phyloP scores from a whole-genome alignment of 176 grass and related monocot species.

The Tillandsia fasciculata region DNA sequence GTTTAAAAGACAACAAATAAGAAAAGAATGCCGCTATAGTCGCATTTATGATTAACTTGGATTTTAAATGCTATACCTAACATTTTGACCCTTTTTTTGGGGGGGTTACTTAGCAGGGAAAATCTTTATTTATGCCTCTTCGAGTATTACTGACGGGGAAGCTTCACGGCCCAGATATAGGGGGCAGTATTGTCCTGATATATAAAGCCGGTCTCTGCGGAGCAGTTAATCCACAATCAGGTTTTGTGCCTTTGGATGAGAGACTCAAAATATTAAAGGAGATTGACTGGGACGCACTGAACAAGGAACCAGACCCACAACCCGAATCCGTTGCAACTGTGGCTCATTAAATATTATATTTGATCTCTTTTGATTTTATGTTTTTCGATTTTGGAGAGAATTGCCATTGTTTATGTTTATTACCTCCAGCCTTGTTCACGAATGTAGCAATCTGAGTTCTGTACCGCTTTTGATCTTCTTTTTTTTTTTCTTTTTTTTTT shows the following conservation, averaged over 20 bases:
- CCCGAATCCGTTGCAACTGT: conserved; percentile 28
- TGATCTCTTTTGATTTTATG: not conserved
- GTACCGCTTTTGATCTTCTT: no score
- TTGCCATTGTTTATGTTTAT: no score
- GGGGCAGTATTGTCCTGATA: conserved; percentile 50
- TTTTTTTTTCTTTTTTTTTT: no score
- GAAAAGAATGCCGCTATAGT: not conserved
- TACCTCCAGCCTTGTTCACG: no score
- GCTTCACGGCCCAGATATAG: conserved; percentile 85
- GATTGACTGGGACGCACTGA: conserved; percentile 57
- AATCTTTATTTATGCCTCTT: conserved; percentile 74
- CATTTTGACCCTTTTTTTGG: not conserved
- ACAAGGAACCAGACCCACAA: conserved; percentile 32
- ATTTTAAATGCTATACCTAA: conserved; percentile 3
- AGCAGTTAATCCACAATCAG: conserved; percentile 35
- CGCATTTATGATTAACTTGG: not conserved
- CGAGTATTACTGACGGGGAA: conserved; percentile 76
- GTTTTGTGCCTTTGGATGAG: conserved; percentile 58
- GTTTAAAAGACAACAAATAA: not conserved
- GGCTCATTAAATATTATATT: conserved; percentile 13
- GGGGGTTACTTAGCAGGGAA: conserved; percentile 45
- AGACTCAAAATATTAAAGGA: conserved; percentile 72
- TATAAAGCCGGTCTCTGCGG: conserved; percentile 62
- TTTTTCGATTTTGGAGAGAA: not conserved
- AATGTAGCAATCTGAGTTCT: no score